Evolutionary conservation across 495 filamentous ascomycete genomes (phyloP).

Genomic region (Aspergillus baeticus): DNA sequence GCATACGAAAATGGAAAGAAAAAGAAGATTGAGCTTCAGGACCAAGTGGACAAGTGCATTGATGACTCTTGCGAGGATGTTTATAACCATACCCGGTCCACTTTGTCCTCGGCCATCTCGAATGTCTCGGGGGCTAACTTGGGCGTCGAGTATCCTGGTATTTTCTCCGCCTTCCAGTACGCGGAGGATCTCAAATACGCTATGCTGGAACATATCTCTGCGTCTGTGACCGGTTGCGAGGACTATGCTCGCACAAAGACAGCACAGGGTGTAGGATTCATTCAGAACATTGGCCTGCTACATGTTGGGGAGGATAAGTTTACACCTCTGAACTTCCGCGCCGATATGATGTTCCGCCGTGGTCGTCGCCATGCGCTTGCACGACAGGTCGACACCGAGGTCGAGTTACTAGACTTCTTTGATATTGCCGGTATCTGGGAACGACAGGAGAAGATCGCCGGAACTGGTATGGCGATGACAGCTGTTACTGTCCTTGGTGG

Average conservation of each 20-base stretch:
- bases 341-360: constrained; percentile 88
- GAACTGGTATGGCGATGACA: constrained; percentile 90
- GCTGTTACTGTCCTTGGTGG: constrained; percentile 82
- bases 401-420: constrained; percentile 91
- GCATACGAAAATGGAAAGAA: constrained; percentile 79
- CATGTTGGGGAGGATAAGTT: constrained; percentile 85
- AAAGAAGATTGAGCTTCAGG: constrained; percentile 76
- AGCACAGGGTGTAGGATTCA: constrained; percentile 76
- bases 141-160: constrained; percentile 80
- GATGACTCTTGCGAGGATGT: constrained; percentile 82
- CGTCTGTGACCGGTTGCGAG: constrained; percentile 75
- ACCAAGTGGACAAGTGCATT: constrained; percentile 76
- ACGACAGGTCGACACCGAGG: constrained; percentile 78
- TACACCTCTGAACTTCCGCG: constrained; percentile 76
- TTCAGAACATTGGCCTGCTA: constrained; percentile 82
- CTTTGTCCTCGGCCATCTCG: constrained; percentile 67
- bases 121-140: constrained; percentile 74
- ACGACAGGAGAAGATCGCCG: constrained; percentile 88
- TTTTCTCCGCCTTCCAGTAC: constrained; percentile 84
- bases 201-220: constrained; percentile 83
- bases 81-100: constrained; percentile 75
- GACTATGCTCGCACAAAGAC: constrained; percentile 79
- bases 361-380: constrained; percentile 72
- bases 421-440: constrained; percentile 81
- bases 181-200: constrained; percentile 90